Base-by-base conservation (phyloP, 1,284 basidiomycete genomes). In the Trichosporon asahii region DNA sequence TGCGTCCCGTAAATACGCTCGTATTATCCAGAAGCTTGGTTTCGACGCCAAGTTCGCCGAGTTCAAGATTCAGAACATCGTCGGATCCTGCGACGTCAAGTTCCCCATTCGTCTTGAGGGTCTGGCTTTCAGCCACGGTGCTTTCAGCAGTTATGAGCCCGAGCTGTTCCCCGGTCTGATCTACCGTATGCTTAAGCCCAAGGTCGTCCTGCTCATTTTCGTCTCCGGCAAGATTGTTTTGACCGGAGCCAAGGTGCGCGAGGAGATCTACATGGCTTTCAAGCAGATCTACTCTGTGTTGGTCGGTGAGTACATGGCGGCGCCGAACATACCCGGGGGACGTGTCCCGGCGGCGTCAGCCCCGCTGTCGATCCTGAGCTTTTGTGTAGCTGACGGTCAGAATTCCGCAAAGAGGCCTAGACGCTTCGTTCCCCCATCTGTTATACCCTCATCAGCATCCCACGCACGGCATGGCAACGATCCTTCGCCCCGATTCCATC, bases 21-120 rank as follows among this genome's bases (percentile, higher is more conserved):
- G 97, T 72, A 99, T 99, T 80, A 96, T 99, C 66, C 97, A 99
- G 86, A 99, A 99, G 85, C 91, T 99, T 60, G 97, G 97, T 44
- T 99, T 99, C 84, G 96, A 99, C 76, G 95, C 97, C 79, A 98
- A 98, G 86, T 99, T 99, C 83, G 94, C 93, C 68, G 96, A 99
- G 85, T 99, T 99, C 88, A 99, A 99, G 87, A 99, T 99, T 69
- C 96, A 99, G 87, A 99, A 99, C 84, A 99, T 99, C 68, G 97
- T 99, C 66, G 97, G 97, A 68, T 91, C 90, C 79, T 99, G 97
- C 84, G 97, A 99, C 82, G 97, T 99, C 78, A 97, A 97, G 86
- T 99, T 99, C 87, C 97, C 97, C 71, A 99, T 99, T 82, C 91
- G 97, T 73, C 86, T 99, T 77, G 97, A 99, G 85, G 97, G 97